phyloP scores from a whole-genome alignment of 202 grass and related monocot species.

The Cymbopogon flexuosus region DNA sequence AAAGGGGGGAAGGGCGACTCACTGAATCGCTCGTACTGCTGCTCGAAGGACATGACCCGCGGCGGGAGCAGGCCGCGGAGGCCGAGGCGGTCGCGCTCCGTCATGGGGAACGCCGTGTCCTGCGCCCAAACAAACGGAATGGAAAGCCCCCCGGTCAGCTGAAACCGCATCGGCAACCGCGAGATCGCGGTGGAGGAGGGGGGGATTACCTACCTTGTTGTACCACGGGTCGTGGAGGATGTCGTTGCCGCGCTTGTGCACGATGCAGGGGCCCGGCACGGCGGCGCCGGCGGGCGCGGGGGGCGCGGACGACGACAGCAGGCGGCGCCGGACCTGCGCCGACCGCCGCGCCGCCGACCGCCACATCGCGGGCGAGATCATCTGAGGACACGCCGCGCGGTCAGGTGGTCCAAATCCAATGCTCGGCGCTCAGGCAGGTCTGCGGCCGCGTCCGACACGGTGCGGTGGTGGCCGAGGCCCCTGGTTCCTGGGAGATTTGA shows the following conservation, averaged over 20 bases:
- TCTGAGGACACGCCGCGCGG: background rate
- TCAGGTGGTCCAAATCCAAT: background rate
- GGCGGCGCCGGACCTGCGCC: slow-evolving; percentile 54
- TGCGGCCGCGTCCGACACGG: background rate
- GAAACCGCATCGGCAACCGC: background rate
- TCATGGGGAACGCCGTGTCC: slow-evolving; percentile 94
- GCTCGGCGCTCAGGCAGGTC: background rate
- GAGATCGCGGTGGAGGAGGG: background rate
- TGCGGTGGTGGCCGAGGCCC: background rate
- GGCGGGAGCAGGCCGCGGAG: slow-evolving; percentile 91
- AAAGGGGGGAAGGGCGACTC: slow-evolving; percentile 14
- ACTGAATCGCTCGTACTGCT: slow-evolving; percentile 97
- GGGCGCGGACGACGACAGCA: slow-evolving; percentile 41
- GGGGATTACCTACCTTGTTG: slow-evolving; percentile 56
- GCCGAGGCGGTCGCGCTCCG: slow-evolving; percentile 91
- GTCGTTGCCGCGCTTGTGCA: slow-evolving; percentile 89
- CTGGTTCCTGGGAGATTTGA: slow-evolving; percentile 36
- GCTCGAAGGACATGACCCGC: slow-evolving; percentile 91
- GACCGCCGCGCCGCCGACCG: slow-evolving; percentile 40
- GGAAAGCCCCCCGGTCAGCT: background rate
- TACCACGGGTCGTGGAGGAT: slow-evolving; percentile 97
- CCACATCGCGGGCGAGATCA: slow-evolving; percentile 41
- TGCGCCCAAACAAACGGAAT: slow-evolving; percentile 28
- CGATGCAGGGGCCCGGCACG: slow-evolving; percentile 81
- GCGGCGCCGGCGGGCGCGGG: slow-evolving; percentile 25